These are phyloP conservation scores for Nakazawaea ambrosiae DNA, from an alignment of 805 yeast species.

Conservation along the genomic window DNA sequence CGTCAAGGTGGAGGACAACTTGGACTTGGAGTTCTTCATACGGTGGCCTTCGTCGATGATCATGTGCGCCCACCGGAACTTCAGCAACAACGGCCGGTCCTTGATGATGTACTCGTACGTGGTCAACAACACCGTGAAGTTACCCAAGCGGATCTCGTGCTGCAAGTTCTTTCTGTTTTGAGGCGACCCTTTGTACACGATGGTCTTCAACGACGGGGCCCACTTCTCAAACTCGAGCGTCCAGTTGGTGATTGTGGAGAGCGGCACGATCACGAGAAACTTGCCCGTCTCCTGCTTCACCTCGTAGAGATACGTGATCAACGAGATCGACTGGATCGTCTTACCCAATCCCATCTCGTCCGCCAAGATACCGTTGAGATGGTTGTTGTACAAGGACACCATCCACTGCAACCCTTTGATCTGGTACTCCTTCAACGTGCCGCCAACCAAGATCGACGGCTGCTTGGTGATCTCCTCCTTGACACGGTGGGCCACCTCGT, in stretches of 20 bases:
- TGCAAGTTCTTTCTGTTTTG: slow-evolving; percentile 62
- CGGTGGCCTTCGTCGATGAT: slow-evolving; percentile 89
- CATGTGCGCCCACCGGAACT: slow-evolving; percentile 78
- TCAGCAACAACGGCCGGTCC: slow-evolving; percentile 64
- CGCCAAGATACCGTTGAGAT: slow-evolving; percentile 56
- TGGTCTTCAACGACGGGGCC: slow-evolving; percentile 73
- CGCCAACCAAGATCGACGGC: slow-evolving; percentile 68
- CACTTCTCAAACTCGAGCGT: slow-evolving; percentile 79
- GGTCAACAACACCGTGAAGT: slow-evolving; percentile 70
- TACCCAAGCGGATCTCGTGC: slow-evolving; percentile 55
- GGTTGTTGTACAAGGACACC: slow-evolving; percentile 56
- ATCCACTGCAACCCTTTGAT: slow-evolving; percentile 60
- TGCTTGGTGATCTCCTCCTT: slow-evolving; percentile 62
- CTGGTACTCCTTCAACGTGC: slow-evolving; percentile 72
- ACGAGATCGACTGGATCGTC: slow-evolving; percentile 71
- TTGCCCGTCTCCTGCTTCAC: slow-evolving; percentile 60
- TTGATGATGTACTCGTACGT: slow-evolving; percentile 78
- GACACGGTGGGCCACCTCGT: slow-evolving; percentile 73
- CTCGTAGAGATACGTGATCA: slow-evolving; percentile 65
- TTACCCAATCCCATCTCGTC: slow-evolving; percentile 68
- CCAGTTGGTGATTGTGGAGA: slow-evolving; percentile 83
- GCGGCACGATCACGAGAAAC: slow-evolving; percentile 74
- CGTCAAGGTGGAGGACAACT: slow-evolving; percentile 63
- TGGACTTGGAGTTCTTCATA: slow-evolving; percentile 75
- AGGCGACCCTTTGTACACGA: slow-evolving; percentile 75